Conservation (phyloP, 345 rosid genomes). For the Corymbia maculata region DNA sequence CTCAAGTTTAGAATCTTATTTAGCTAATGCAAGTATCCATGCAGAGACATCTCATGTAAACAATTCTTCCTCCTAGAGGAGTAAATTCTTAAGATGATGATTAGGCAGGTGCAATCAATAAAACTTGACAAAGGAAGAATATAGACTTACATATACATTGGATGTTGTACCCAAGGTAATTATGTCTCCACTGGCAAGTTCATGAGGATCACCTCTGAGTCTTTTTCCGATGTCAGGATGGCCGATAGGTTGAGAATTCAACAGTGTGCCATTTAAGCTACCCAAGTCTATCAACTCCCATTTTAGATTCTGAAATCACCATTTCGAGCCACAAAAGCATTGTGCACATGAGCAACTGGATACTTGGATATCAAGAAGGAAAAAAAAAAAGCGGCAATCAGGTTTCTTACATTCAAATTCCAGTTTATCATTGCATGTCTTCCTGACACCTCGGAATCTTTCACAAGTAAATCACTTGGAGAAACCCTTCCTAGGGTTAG, state of each 20-base stretch:
- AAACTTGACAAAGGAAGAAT: background rate
- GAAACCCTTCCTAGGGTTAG: conserved; percentile 84
- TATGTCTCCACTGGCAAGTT: conserved; percentile 71
- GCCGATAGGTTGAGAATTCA: conserved; percentile 60
- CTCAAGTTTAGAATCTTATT: background rate
- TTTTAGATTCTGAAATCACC: conserved; percentile 55
- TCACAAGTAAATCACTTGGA: conserved; percentile 62
- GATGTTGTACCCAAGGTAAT: conserved; percentile 89
- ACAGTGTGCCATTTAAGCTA: conserved; percentile 91
- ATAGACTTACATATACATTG: conserved; percentile 49
- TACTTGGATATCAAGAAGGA: background rate
- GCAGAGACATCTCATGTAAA: background rate
- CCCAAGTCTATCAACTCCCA: conserved; percentile 99
- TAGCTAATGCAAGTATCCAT: background rate
- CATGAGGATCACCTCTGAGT: conserved; percentile 67
- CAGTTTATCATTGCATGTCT: conserved; percentile 94
- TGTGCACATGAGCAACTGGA: background rate
- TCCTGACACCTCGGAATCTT: conserved; percentile 94
- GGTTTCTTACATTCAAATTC: conserved; percentile 60
- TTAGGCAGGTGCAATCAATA: background rate
- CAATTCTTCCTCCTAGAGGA: background rate
- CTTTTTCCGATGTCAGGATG: conserved; percentile 67
- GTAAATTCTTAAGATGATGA: background rate
- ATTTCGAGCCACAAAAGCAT: background rate
- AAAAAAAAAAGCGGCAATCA: background rate